Evolutionary conservation across 2,329 filamentous ascomycete genomes (phyloP).

Genomic region (Diaporthe velutina): DNA sequence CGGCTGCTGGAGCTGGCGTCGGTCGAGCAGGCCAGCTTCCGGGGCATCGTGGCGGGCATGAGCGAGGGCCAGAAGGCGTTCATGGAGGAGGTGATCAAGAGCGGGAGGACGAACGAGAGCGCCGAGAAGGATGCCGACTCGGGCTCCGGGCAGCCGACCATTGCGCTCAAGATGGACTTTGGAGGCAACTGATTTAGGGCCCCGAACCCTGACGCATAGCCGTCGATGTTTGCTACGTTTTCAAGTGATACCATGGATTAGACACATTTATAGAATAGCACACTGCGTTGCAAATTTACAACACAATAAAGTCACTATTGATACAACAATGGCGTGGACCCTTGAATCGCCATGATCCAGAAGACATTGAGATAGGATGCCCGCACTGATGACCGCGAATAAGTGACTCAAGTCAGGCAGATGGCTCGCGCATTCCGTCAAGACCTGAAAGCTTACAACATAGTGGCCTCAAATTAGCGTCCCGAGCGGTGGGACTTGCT

Average conservation of each 20-base stretch:
- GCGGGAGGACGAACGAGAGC: slow-evolving; percentile 64
- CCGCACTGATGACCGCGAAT: neutral
- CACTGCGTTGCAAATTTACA: neutral
- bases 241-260: slow-evolving; percentile 8
- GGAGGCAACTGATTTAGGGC: slow-evolving; percentile 52
- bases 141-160: slow-evolving; percentile 77
- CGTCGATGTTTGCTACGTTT: neutral
- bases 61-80: slow-evolving; percentile 77
- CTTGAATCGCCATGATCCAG: neutral
- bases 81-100: slow-evolving; percentile 84
- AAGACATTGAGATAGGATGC: neutral
- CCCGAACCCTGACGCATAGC: neutral
- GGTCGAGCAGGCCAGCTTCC: slow-evolving; percentile 79
- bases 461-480: too few relatives aligned
- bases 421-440: neutral
- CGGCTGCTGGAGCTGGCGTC: slow-evolving; percentile 86
- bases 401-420: neutral
- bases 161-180: slow-evolving; percentile 97
- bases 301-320: neutral
- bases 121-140: slow-evolving; percentile 55
- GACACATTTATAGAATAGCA: neutral
- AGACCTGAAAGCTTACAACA: neutral
- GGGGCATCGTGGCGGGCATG: slow-evolving; percentile 79
- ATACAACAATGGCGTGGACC: neutral
- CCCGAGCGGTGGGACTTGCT: neutral